Conservation (phyloP, 768 basidiomycete species). For the Coprinopsis sp. region DNA sequence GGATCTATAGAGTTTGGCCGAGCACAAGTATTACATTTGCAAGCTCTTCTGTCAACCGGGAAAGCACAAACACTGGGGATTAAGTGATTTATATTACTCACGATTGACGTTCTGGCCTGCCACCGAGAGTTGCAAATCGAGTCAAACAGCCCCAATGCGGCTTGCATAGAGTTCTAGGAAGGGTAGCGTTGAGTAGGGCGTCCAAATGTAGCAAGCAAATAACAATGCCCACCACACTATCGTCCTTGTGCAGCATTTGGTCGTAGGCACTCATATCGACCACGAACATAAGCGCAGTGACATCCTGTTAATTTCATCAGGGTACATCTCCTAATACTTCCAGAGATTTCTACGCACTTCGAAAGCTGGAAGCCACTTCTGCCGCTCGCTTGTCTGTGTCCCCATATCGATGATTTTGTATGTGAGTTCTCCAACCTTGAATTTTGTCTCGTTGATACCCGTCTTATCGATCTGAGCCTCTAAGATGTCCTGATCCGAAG, state of each 20-base stretch:
- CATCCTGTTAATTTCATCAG: too few species aligned
- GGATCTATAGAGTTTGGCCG: slow-evolving; percentile 56
- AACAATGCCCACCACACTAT: slow-evolving; percentile 86
- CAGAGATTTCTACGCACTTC: too few species aligned
- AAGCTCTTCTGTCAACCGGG: too few species aligned
- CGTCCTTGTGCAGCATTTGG: slow-evolving; percentile 96
- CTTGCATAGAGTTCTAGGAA: slow-evolving; percentile 90
- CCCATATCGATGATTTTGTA: slow-evolving; percentile 93
- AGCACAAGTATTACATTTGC: too few species aligned
- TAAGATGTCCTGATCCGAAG: slow-evolving; percentile 93
- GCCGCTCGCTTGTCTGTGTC: slow-evolving; percentile 82
- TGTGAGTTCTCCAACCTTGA: slow-evolving; percentile 90
- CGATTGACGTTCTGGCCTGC: slow-evolving; percentile 94
- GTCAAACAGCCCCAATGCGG: slow-evolving; percentile 92
- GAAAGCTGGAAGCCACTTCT: slow-evolving; percentile 96
- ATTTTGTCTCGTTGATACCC: slow-evolving; percentile 95
- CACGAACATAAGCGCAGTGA: slow-evolving; percentile 89
- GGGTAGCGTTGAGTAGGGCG: too few species aligned
- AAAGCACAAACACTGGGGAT: too few species aligned
- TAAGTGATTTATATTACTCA: slow-evolving; percentile 32
- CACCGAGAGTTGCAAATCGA: slow-evolving; percentile 97
- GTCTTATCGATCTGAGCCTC: slow-evolving; percentile 94
- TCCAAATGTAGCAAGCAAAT: too few species aligned
- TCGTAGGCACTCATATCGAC: slow-evolving; percentile 94
- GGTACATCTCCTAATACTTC: too few species aligned